phyloP scores from a whole-genome alignment of 2,329 filamentous ascomycete genomes.

The Tolypocladium inflatum region DNA sequence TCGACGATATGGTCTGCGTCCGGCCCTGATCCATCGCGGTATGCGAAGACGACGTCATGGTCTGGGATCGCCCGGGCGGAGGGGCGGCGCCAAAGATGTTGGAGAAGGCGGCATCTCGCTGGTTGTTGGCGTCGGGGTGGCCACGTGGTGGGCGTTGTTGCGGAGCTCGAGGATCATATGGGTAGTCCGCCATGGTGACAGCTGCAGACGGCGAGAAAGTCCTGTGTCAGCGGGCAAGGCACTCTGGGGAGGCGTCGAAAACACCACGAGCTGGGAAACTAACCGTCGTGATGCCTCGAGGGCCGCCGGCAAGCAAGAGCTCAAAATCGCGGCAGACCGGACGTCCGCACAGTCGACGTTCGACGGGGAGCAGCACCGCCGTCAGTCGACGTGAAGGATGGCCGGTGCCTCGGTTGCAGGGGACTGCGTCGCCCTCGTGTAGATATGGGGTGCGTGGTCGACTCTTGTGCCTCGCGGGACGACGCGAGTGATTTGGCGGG shows the following conservation, averaged over 20 bases:
- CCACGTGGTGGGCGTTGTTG: conserved; percentile 29
- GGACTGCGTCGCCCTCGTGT: background rate
- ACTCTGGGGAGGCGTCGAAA: background rate
- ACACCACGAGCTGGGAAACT: conserved; percentile 5
- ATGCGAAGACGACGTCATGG: conserved; percentile 71
- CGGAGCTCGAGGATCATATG: conserved; percentile 40
- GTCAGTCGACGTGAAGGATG: conserved; percentile 14
- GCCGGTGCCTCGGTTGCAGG: background rate
- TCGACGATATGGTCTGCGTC: conserved; percentile 68
- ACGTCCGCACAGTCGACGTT: conserved; percentile 13
- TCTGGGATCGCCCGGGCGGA: conserved; percentile 83
- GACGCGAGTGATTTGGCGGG: background rate
- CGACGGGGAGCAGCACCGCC: conserved; percentile 21
- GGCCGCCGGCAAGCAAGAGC: conserved; percentile 9
- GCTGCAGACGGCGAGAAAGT: background rate
- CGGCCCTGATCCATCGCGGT: conserved; percentile 49
- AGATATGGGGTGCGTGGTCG: background rate
- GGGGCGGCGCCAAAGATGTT: conserved; percentile 89
- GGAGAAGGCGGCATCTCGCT: conserved; percentile 90
- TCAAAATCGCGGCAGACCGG: conserved; percentile 14
- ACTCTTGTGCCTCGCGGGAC: background rate
- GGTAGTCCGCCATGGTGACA: conserved; percentile 47
- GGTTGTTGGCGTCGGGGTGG: conserved; percentile 45
- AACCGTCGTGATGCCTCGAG: conserved; percentile 11
- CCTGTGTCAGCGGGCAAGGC: background rate